Base-by-base conservation (phyloP, 1,284 basidiomycete species). In the Leccinum subatratum region DNA sequence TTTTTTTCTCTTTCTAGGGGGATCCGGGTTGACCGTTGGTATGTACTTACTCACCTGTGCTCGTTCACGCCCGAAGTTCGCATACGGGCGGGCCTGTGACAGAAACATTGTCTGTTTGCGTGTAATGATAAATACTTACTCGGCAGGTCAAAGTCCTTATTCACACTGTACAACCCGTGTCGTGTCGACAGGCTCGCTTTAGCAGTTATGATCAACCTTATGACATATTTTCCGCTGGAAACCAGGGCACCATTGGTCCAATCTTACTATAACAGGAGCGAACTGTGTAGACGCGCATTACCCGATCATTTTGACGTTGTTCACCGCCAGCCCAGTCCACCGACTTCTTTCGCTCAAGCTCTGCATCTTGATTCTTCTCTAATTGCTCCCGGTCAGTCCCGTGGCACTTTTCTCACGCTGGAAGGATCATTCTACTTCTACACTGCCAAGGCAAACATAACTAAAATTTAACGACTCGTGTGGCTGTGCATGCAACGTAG, bases 401-500 rank as follows among this genome's bases (percentile, higher is more conserved):
- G n/a, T n/a, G n/a, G n/a, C 14, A 11, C 25, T 42, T 51, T 20
- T 30, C 58, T 28, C 51, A 54, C 34, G 42, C 18, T 67, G 59
- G 20, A 20, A 48, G 2, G 18, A 25, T 56, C 22, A 57, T 57
- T 57, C 14, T 57, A 57, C 54, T n/a, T n/a, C n/a, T n/a, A 20
- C 30, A n/a, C 42, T 68, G 51, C 42, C 68, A 64, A n/a, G 60
- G 25, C 14, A 39, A 39, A 39, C 37, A 39, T 39, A 3, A 0
- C 51, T 14, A 7, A 32, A 45, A 25, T 67, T 28, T 14, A 56
- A 51, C 37, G 16, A 25, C 25, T 18, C 7, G n/a, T 37, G 48
- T 69, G 32, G 64, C 39, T 30, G 39, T 63, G 48, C 42, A 37
- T 11, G 20, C 28, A 67, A 22, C 16, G 8, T 9, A 18, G n/a